These are phyloP conservation scores for Fusarium devonianum DNA, from an alignment of 2,329 filamentous ascomycete genomes.

Conservation along the genomic window DNA sequence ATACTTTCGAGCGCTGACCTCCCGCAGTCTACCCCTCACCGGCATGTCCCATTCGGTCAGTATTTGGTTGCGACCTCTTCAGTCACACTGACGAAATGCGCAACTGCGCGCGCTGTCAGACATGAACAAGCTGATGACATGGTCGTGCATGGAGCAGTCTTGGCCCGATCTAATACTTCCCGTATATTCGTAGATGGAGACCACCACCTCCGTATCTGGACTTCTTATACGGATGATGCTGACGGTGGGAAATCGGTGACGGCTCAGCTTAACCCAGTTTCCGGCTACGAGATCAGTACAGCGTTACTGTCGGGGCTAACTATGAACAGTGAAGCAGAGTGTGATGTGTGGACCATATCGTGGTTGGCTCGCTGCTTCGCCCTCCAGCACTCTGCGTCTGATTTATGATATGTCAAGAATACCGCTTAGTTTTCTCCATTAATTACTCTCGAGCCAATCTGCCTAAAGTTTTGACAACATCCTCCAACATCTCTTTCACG, in stretches of 20 bases:
- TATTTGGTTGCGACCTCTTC: slow-evolving; percentile 6
- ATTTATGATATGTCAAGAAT: too few species aligned
- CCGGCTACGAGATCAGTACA: too few species aligned
- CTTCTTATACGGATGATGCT: too few species aligned
- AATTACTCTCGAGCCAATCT: slow-evolving; percentile 23
- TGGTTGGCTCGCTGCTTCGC: too few species aligned
- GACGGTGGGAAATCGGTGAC: too few species aligned
- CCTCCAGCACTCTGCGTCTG: too few species aligned
- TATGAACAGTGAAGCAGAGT: too few species aligned
- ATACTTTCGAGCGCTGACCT: slow-evolving; percentile 8
- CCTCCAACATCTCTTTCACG: slow-evolving; percentile 54
- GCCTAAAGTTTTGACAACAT: slow-evolving; percentile 50
- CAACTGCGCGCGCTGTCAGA: slow-evolving; percentile 12
- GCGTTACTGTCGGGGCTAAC: too few species aligned
- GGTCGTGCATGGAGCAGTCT: background rate
- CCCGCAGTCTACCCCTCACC: slow-evolving; percentile 36
- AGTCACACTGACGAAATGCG: slow-evolving; percentile 37
- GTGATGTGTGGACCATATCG: too few species aligned
- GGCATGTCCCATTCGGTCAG: slow-evolving; percentile 8
- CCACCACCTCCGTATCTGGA: background rate
- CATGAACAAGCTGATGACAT: slow-evolving; percentile 33
- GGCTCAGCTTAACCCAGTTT: too few species aligned
- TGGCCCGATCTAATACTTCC: too few species aligned
- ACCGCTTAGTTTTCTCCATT: slow-evolving; percentile 5
- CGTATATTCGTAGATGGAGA: too few species aligned